Percentiles rank a stretch among this genome's conserved stretches.
These are phyloP conservation scores for Cladosporium sp. DNA, from an alignment of 2,329 filamentous ascomycete species.

Conservation along the genomic window DNA sequence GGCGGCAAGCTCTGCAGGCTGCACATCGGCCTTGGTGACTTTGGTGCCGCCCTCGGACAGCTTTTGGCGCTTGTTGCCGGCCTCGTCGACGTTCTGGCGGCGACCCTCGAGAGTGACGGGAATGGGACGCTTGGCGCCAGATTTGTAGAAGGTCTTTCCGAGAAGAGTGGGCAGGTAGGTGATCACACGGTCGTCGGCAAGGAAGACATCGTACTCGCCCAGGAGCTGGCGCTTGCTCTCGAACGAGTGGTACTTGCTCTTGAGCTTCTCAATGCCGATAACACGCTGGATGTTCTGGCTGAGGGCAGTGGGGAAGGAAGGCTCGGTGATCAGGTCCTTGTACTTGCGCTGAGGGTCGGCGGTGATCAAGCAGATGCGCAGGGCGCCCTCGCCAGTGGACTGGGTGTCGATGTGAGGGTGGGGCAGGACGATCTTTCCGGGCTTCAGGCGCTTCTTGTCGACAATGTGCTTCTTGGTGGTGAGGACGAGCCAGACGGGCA, in stretches of 20 bases:
- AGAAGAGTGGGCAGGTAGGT: constrained; percentile 72
- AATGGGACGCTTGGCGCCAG: constrained; percentile 79
- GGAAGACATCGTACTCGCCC: constrained; percentile 86
- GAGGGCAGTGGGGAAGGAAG: constrained; percentile 57
- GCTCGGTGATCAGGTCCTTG: constrained; percentile 81
- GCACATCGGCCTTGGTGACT: constrained; percentile 52
- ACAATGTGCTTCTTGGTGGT: constrained; percentile 68
- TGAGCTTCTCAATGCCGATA: constrained; percentile 81
- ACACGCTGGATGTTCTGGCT: constrained; percentile 58
- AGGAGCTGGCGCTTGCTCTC: constrained; percentile 83
- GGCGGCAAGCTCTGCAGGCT: constrained; percentile 68
- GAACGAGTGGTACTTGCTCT: constrained; percentile 85
- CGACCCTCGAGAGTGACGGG: constrained; percentile 72
- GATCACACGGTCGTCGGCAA: constrained; percentile 85
- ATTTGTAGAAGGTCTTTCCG: constrained; percentile 92
- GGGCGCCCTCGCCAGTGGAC: constrained; percentile 33
- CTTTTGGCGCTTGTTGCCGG: constrained; percentile 52
- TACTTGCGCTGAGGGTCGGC: constrained; percentile 81
- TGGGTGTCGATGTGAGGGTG: constrained; percentile 66
- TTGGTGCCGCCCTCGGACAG: constrained; percentile 42
- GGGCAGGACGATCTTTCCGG: constrained; percentile 67
- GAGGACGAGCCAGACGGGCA: constrained; percentile 62
- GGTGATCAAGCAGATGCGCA: constrained; percentile 82
- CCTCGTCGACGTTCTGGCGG: constrained; percentile 50
- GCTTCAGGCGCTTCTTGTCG: constrained; percentile 79